phyloP scores from a whole-genome alignment of 257 asterid genomes.

The Capsicum baccatum region DNA sequence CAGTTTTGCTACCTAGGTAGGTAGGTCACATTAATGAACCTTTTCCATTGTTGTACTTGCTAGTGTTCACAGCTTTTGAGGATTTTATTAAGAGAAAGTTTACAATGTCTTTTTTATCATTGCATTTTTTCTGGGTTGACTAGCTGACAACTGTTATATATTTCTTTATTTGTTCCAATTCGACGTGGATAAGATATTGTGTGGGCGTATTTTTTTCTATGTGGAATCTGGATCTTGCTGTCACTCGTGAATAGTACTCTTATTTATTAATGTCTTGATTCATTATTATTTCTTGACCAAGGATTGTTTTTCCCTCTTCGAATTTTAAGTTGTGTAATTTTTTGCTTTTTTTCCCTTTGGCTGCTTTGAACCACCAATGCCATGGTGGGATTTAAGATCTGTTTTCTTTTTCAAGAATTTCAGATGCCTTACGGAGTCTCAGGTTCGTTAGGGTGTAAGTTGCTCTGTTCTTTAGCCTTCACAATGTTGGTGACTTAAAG shows the following conservation, averaged over 20 bases:
- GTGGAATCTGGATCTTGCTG: conserved; percentile 7
- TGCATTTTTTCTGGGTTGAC: not conserved
- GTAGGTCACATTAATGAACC: not conserved
- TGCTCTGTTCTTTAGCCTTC: not conserved
- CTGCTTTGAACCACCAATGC: conserved; percentile 41
- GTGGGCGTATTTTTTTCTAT: not conserved
- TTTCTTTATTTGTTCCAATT: not conserved
- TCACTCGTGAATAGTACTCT: conserved; percentile 18
- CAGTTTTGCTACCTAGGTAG: not conserved
- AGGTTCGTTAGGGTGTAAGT: conserved; percentile 37
- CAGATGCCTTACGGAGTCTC: conserved; percentile 38
- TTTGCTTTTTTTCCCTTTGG: conserved; percentile 17
- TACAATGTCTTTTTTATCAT: not conserved
- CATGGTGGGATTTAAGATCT: conserved; percentile 50
- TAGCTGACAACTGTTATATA: not conserved
- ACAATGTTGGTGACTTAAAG: not conserved
- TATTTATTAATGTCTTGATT: not conserved
- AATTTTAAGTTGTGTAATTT: not conserved
- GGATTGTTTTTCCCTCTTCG: not conserved
- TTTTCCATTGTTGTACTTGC: not conserved
- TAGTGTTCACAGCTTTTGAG: too few relatives aligned
- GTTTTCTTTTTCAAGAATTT: conserved; percentile 38
- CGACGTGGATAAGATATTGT: not conserved
- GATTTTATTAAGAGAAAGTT: too few relatives aligned
- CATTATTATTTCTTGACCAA: not conserved